Percentiles rank a stretch among this genome's conserved stretches.
Evolutionary conservation across 345 rosid species (phyloP).

Genomic region (Salix udensis): DNA sequence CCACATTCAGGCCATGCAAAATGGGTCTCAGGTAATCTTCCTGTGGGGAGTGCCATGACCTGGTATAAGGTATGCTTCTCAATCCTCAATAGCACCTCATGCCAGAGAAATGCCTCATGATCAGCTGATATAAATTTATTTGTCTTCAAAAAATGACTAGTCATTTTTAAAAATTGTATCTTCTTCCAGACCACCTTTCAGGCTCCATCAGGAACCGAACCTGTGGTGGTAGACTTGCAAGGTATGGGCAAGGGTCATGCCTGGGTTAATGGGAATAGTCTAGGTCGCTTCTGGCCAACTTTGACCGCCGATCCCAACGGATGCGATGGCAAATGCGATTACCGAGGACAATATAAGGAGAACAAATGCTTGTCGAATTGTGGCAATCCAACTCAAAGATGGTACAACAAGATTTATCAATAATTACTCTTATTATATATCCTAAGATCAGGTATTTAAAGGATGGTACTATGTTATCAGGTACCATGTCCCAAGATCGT

Average conservation of each 20-base stretch:
- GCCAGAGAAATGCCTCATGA: background rate
- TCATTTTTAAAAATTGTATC: too few relatives aligned
- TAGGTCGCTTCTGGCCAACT: slow-evolving; percentile 4
- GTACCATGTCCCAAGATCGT: slow-evolving; percentile 16
- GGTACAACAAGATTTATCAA: background rate
- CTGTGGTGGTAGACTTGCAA: slow-evolving; percentile 15
- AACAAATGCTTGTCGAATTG: slow-evolving; percentile 5
- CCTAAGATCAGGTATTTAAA: too few relatives aligned
- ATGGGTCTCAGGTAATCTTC: background rate
- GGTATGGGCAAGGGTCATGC: slow-evolving; percentile 23
- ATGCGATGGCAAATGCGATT: slow-evolving; percentile 2
- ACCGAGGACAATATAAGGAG: background rate
- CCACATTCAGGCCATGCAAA: background rate
- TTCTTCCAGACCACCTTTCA: slow-evolving; percentile 7
- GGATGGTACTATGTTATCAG: background rate
- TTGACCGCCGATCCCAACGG: background rate
- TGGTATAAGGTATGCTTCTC: slow-evolving; percentile 20
- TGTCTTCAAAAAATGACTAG: too few relatives aligned
- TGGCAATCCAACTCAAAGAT: slow-evolving; percentile 14
- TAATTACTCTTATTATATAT: too few relatives aligned
- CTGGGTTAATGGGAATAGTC: slow-evolving; percentile 20
- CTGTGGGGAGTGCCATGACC: slow-evolving; percentile 2
- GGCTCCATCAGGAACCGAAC: slow-evolving; percentile 16
- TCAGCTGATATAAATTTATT: background rate
- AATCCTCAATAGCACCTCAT: background rate